phyloP scores from a whole-genome alignment of 495 filamentous ascomycete genomes.

The Tuber umbilicatum region DNA sequence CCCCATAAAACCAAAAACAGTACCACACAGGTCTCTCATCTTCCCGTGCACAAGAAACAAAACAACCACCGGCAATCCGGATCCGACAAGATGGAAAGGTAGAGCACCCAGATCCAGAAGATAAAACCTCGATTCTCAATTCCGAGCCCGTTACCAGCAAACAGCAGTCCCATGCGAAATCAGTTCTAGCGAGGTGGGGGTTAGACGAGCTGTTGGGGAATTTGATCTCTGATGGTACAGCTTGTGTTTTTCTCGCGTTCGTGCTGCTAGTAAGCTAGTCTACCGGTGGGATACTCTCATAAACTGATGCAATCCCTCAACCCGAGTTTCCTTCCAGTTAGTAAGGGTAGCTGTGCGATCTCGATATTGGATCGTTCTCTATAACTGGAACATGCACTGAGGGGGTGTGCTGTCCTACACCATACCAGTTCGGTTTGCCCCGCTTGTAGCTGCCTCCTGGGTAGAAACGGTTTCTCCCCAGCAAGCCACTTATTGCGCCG shows the following conservation, averaged over 20 bases:
- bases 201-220: background rate
- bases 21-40: too few relatives aligned
- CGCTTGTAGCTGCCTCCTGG: background rate
- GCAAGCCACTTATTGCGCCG: background rate
- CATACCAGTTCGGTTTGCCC: background rate
- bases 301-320: background rate
- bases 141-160: background rate
- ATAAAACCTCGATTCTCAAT: background rate
- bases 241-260: background rate
- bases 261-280: background rate
- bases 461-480: background rate
- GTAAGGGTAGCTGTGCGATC: background rate
- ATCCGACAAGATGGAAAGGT: background rate
- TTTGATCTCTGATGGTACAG: background rate
- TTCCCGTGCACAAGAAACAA: background rate
- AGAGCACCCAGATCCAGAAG: background rate
- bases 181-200: background rate
- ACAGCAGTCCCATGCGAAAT: background rate
- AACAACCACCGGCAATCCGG: background rate
- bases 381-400: background rate
- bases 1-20: background rate
- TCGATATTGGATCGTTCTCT: background rate
- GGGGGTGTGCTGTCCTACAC: background rate
- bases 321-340: too few relatives aligned
- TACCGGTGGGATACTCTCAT: background rate